Evolutionary conservation across 2,329 filamentous ascomycete genomes (phyloP).

Genomic region (Claviceps sp.): DNA sequence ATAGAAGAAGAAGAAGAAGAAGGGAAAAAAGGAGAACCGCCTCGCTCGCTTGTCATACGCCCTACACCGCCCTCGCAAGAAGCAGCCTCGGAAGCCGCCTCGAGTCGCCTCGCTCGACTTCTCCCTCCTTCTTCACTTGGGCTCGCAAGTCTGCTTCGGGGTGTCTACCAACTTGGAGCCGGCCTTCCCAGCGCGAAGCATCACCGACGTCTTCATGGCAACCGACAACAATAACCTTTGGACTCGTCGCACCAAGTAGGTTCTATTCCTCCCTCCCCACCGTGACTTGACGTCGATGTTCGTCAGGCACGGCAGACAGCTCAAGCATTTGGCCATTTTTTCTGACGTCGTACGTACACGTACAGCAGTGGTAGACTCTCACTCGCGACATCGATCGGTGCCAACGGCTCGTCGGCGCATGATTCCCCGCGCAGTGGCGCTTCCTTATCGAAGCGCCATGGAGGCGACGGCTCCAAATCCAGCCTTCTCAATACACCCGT

Average conservation of each 20-base stretch:
- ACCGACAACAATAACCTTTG: constrained; percentile 40
- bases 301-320: background rate
- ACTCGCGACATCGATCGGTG: constrained; percentile 56
- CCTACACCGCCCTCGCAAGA: background rate
- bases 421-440: constrained; percentile 47
- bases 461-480: constrained; percentile 51
- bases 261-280: constrained; percentile 5
- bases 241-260: constrained; percentile 75
- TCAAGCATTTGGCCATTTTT: background rate
- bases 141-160: constrained; percentile 11
- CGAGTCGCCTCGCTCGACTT: background rate
- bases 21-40: no score
- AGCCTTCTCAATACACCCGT: constrained; percentile 70
- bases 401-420: constrained; percentile 36
- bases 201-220: constrained; percentile 34
- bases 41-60: background rate
- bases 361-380: constrained; percentile 77
- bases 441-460: constrained; percentile 56
- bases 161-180: constrained; percentile 10
- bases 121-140: constrained; percentile 4
- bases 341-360: background rate
- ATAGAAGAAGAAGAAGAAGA: no score
- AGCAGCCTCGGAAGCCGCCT: no score
- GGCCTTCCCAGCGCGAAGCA: constrained; percentile 6
- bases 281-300: background rate